Evolutionary conservation across 768 basidiomycete genomes (phyloP), one percentile per base, ranked within the genome.

Genomic region (Roridomyces roridus): DNA sequence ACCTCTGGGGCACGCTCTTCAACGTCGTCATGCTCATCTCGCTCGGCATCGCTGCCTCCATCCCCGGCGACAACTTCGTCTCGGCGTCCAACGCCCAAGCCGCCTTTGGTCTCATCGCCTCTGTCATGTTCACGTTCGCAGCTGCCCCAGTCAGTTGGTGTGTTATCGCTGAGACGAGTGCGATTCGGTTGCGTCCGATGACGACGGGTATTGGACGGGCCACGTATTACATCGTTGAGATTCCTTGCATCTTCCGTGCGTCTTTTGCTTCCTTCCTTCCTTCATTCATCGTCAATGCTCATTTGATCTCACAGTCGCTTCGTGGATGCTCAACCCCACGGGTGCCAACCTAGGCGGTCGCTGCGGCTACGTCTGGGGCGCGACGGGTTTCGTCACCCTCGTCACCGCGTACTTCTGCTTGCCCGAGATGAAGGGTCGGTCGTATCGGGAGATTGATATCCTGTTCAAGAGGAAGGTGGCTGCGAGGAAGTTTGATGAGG

Each of bases 351-450:
- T 62, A 14, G 60, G 60, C 37, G 60, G 60, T 34, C 46, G 41
- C 25, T 62, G 60, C 60, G 60, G 60, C 18, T 62, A 62, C 28
- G 60, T 62, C 35, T 62, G 60, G 60, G 60, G 56, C 4, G 60
- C 18, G 4, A 62, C 60, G 20, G 60, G 34, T 6, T 23, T 62
- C 29, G 25, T 25, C 2, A 15, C 10, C n/a, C 47, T 10, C 24
- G 28, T 58, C 41, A 34, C 36, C 24, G 60, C 60, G 28, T 62
- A 58, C 51, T 62, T 49, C 21, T 45, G 31, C 43, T 43, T 62
- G 12, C 60, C 60, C 5, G 60, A 62, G 56, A 58, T 62, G 56
- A 62, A 62, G 18, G 60, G 57, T 11, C 60, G 60, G 10, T 62
- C 60, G 3, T 62, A 62, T 47, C 55, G 60, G 37, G 60, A 62